These are phyloP conservation scores for Hygrophila difformis DNA, from an alignment of 257 asterid genomes.

Conservation along the genomic window DNA sequence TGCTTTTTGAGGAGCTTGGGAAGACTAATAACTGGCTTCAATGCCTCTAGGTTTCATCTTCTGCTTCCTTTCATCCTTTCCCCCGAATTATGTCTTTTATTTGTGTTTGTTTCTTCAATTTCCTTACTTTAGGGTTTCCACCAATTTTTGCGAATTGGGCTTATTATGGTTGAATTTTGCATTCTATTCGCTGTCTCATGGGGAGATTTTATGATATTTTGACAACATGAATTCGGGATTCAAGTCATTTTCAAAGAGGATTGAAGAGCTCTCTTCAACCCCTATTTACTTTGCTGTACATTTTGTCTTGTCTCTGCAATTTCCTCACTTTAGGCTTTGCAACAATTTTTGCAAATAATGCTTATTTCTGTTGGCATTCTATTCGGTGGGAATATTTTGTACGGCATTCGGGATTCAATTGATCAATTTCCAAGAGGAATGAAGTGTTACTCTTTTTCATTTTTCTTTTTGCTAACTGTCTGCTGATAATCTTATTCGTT, in stretches of 20 bases:
- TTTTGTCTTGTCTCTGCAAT: no score
- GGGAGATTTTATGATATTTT: background rate
- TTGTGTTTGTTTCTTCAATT: background rate
- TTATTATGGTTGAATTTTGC: no score
- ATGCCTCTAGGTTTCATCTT: slow-evolving; percentile 92
- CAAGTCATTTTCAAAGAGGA: background rate
- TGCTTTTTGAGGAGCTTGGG: slow-evolving; percentile 90
- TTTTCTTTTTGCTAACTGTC: background rate
- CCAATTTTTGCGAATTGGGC: background rate
- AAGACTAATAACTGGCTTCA: slow-evolving; percentile 75
- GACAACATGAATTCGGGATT: background rate
- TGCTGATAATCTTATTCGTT: background rate
- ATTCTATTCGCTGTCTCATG: background rate
- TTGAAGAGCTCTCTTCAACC: no score
- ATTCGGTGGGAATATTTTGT: no score
- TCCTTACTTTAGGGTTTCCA: background rate
- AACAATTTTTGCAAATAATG: no score
- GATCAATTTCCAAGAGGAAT: no score
- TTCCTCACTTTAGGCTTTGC: no score
- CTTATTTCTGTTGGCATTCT: no score
- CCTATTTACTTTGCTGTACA: no score
- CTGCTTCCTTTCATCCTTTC: background rate
- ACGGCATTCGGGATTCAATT: no score
- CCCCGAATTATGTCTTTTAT: no score
- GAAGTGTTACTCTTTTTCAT: no score